Percentiles rank a stretch among this genome's conserved stretches.
Evolutionary conservation across 768 basidiomycete species (phyloP).

Genomic region (Mrakia frigida): DNA sequence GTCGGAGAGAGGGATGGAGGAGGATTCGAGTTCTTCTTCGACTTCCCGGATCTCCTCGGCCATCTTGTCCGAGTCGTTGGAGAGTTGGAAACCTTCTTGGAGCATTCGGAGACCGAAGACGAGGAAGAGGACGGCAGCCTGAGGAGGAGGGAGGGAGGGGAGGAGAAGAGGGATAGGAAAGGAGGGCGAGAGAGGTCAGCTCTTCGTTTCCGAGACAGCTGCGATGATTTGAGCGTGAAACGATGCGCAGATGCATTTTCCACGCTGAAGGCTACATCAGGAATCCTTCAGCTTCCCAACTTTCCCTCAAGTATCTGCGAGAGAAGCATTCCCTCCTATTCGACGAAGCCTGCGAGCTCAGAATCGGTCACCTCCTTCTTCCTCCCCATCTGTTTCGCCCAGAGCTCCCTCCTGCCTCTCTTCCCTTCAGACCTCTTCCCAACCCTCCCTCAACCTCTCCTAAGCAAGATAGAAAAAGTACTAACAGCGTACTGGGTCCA

Average conservation of each 20-base stretch:
- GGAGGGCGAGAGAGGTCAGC: neutral
- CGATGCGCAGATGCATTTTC: too few species aligned
- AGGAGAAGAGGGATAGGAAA: neutral
- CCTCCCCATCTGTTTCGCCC: neutral
- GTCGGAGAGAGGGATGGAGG: constrained; percentile 61
- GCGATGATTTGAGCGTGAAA: neutral
- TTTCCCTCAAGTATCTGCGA: neutral
- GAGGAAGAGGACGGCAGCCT: constrained; percentile 75
- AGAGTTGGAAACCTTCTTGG: constrained; percentile 77
- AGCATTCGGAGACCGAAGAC: constrained; percentile 88
- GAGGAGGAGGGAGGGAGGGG: neutral
- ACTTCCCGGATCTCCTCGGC: constrained; percentile 89
- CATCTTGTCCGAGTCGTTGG: constrained; percentile 28
- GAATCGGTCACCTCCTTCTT: neutral
- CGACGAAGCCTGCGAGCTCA: neutral
- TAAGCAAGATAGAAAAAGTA: neutral
- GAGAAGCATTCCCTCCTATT: neutral
- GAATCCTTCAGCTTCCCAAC: neutral
- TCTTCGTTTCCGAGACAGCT: neutral
- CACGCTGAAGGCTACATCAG: too few species aligned
- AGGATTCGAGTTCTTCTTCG: constrained; percentile 70
- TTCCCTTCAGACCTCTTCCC: neutral
- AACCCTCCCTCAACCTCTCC: neutral
- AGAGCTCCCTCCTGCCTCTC: neutral
- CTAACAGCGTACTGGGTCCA: constrained; percentile 33